Evolutionary conservation across 2,329 filamentous ascomycete species (phyloP).

Genomic region (Exophiala lecanii-corni): DNA sequence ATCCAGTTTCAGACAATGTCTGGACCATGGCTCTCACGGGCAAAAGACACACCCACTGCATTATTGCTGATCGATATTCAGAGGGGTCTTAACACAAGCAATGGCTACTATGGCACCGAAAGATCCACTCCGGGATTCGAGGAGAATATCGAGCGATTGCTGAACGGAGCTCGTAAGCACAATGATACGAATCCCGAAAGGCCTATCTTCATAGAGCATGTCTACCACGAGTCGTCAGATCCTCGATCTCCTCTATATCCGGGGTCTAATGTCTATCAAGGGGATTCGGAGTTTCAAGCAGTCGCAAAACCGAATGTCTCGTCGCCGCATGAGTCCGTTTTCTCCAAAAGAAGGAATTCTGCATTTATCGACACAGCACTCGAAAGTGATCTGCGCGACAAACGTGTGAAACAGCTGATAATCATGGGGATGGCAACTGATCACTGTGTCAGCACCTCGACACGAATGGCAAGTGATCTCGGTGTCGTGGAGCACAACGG

Average conservation of each 20-base stretch:
- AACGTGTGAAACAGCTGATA: conserved; percentile 36
- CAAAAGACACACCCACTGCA: conserved; percentile 32
- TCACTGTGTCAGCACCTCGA: conserved; percentile 48
- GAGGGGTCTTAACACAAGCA: conserved; percentile 36
- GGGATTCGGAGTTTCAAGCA: conserved; percentile 28
- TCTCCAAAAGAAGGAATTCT: conserved; percentile 45
- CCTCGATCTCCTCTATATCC: conserved; percentile 37
- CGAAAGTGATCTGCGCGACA: conserved; percentile 34
- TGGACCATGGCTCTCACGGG: not conserved
- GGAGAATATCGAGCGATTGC: conserved; percentile 37
- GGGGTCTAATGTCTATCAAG: conserved; percentile 18
- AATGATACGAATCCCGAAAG: conserved; percentile 4
- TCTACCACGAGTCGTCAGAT: conserved; percentile 41
- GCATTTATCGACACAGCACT: conserved; percentile 44
- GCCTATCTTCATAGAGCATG: conserved; percentile 39
- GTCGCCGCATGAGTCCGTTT: conserved; percentile 32
- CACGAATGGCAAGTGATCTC: conserved; percentile 46
- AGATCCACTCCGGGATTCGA: conserved; percentile 46
- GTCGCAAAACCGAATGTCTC: conserved; percentile 30
- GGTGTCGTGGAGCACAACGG: conserved; percentile 35
- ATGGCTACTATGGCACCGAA: conserved; percentile 37
- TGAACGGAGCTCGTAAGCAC: conserved; percentile 33
- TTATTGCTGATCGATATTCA: conserved; percentile 49
- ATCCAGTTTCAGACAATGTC: not conserved
- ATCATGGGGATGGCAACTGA: conserved; percentile 45